These are phyloP conservation scores for Vitis rotundifolia DNA, from an alignment of 164 flowering plant genomes.

Conservation along the genomic window DNA sequence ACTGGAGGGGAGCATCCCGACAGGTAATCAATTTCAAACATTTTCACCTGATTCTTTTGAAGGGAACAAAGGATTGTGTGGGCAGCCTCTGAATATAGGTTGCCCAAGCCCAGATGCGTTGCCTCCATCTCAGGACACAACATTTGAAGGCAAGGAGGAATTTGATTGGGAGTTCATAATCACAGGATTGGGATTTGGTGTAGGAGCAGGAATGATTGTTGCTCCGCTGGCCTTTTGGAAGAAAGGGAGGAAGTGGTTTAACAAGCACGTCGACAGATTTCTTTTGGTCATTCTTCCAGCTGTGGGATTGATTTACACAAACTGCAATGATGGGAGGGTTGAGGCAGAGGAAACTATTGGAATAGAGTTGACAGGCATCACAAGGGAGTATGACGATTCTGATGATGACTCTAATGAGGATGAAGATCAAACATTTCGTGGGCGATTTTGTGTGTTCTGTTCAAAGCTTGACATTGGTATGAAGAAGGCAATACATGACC, in stretches of 20 bases:
- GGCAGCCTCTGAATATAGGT: conserved; percentile 1
- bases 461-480: conserved; percentile 27
- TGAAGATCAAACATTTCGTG: conserved; percentile 11
- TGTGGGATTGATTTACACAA: conserved; percentile 22
- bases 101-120: too few species aligned
- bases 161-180: too few species aligned
- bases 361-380: conserved; percentile 19
- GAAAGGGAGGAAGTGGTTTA: conserved; percentile 37
- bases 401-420: conserved; percentile 21
- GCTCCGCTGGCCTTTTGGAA: conserved; percentile 39
- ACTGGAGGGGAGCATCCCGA: conserved; percentile 40
- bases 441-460: conserved; percentile 39
- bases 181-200: too few species aligned
- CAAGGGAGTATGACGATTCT: conserved; percentile 14
- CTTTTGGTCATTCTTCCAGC: conserved; percentile 27
- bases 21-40: too few species aligned
- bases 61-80: conserved; percentile 50
- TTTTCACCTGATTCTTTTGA: too few species aligned
- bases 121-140: too few species aligned
- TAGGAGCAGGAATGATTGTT: neutral
- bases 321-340: conserved; percentile 3
- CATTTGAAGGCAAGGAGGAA: too few species aligned
- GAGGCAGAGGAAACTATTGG: conserved; percentile 29
- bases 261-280: conserved; percentile 25
- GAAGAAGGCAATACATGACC: conserved; percentile 49